Evolutionary conservation across 495 filamentous ascomycete genomes (phyloP), one percentile per base, ranked within the genome.

Genomic region (Lophium mytilinum): DNA sequence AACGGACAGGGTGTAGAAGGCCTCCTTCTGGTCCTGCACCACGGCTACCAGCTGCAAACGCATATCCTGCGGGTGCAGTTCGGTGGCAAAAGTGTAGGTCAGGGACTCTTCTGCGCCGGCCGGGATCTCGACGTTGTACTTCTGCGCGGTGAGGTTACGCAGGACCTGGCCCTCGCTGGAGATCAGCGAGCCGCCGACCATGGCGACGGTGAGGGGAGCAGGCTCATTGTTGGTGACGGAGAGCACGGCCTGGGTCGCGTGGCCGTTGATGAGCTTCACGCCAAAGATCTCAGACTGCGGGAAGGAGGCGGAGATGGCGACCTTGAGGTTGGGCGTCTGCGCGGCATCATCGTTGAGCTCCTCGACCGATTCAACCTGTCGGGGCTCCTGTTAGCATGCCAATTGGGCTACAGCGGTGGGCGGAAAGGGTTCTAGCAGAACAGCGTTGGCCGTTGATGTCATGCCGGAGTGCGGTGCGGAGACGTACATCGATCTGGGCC

Each of bases 31-130:
- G 66, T 88, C 82, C 63, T 76, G 81, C 47, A 88, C 56, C 46
- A 96, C 75, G 47, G 95, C 83, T 39, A 83, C 87, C 52, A 98
- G 76, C 66, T 83, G 84, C 36, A 98, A 75, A 55, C 81, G 78
- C 58, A 97, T 71, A 63, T 97, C 90, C 78, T 91, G 88, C 51
- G 93, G 92, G 67, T 90, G 87, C 83, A 97, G 85, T 67, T 98
- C 93, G 55, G 86, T 90, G 37, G 83, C 82, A 72, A 98, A 95
- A 66, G 76, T 79, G 76, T 90, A 98, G 37, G 84, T 83, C 9
- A 96, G 66, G 57, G 78, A 82, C 73, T 86, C 78, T 72, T 83
- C 84, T 73, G 84, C 78, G 64, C 88, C 90, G 37, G 89, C 82
- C 18, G 88, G 85, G 57, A 96, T 83, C 66, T 84, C 79, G 37